phyloP scores from a whole-genome alignment of 2,329 filamentous ascomycete species.

The Fusarium globosum region DNA sequence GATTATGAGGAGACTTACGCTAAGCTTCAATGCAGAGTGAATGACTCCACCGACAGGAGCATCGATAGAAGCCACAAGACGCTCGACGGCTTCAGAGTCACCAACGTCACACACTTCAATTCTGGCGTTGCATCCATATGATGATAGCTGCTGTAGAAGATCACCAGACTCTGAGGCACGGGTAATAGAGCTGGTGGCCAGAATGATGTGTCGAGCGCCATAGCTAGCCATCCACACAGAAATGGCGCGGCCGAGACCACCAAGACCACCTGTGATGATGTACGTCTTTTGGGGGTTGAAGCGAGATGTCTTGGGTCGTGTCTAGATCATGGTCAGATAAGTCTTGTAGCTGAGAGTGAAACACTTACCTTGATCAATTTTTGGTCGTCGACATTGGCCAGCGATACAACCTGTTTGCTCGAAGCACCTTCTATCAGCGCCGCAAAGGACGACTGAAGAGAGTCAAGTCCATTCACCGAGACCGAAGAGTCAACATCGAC shows the following conservation, averaged over 20 bases:
- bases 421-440: slow-evolving; percentile 1
- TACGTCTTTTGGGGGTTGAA: slow-evolving; percentile 36
- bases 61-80: slow-evolving; percentile 20
- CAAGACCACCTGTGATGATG: slow-evolving; percentile 41
- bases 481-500: slow-evolving; percentile 7
- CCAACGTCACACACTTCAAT: slow-evolving; percentile 39
- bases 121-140: slow-evolving; percentile 38
- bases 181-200: slow-evolving; percentile 36
- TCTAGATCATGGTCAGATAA: slow-evolving; percentile 18
- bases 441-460: slow-evolving; percentile 18
- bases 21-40: slow-evolving; percentile 40
- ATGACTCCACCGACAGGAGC: slow-evolving; percentile 37
- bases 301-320: slow-evolving; percentile 29
- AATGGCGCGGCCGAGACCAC: slow-evolving; percentile 38
- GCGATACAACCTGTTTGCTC: slow-evolving; percentile 32
- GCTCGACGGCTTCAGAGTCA: slow-evolving; percentile 31
- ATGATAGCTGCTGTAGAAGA: slow-evolving; percentile 36
- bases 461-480: slow-evolving; percentile 22
- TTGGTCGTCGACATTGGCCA: not conserved
- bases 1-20: slow-evolving; percentile 10
- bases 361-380: slow-evolving; percentile 30
- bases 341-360: not conserved
- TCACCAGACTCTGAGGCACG: slow-evolving; percentile 29
- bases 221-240: slow-evolving; percentile 43
- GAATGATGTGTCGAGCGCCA: slow-evolving; percentile 34